phyloP scores from a whole-genome alignment of 2,329 filamentous ascomycete species.

The Fusarium sp. region DNA sequence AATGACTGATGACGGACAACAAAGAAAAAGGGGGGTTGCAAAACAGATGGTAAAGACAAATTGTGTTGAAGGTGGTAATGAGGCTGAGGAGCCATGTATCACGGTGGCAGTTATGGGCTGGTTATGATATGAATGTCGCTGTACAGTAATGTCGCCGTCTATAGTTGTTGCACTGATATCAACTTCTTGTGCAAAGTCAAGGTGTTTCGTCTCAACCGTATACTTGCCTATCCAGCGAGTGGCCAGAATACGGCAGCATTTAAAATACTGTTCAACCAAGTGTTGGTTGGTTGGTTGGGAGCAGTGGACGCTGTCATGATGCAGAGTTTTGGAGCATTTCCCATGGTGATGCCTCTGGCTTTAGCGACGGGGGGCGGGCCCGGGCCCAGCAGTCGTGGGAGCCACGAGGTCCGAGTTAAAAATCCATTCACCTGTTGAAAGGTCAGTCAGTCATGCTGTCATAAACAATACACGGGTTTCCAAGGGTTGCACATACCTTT shows the following conservation, averaged over 20 bases:
- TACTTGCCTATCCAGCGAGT: slow-evolving; percentile 5
- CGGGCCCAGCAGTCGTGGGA: slow-evolving; percentile 37
- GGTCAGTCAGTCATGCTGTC: slow-evolving; percentile 38
- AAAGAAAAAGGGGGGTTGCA: slow-evolving; percentile 12
- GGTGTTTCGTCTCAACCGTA: not conserved
- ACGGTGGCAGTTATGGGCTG: not conserved
- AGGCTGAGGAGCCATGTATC: slow-evolving; percentile 2
- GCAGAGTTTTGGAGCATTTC: not conserved
- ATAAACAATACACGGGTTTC: slow-evolving; percentile 41
- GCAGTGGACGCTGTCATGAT: not conserved
- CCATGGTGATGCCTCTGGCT: not conserved
- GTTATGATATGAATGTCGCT: not conserved
- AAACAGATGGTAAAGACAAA: slow-evolving; percentile 31
- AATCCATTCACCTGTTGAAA: slow-evolving; percentile 56
- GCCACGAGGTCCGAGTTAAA: slow-evolving; percentile 54
- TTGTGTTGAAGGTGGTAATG: not conserved
- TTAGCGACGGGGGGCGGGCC: slow-evolving; percentile 39
- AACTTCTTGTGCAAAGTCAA: slow-evolving; percentile 9
- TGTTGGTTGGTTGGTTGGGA: not conserved
- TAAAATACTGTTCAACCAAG: not conserved
- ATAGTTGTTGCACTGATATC: slow-evolving; percentile 13
- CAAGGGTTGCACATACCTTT: slow-evolving; percentile 68
- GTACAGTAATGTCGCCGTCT: slow-evolving; percentile 14
- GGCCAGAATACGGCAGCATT: not conserved
- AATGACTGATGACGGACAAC: slow-evolving; percentile 24